Evolutionary conservation across 345 rosid genomes (phyloP).

Genomic region (Boechera divaricarpa): DNA sequence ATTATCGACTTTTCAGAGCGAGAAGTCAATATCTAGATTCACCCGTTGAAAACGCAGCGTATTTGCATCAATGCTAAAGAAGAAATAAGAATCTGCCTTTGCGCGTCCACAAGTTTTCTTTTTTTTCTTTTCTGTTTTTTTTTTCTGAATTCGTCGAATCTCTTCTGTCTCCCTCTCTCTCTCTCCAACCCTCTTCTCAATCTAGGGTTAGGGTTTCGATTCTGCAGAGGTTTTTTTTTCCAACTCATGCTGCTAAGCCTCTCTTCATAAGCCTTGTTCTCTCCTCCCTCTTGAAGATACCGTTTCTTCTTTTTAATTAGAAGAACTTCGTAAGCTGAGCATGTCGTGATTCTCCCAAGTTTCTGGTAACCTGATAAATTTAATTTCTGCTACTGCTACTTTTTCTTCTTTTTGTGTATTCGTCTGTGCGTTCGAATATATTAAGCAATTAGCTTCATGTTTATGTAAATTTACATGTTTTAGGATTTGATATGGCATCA

Average conservation of each 20-base stretch:
- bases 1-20: not conserved
- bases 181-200: not conserved
- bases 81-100: slow-evolving; percentile 35
- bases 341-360: slow-evolving; percentile 52
- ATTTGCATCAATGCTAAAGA: slow-evolving; percentile 12
- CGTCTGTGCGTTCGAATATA: not conserved
- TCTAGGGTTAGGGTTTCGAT: slow-evolving; percentile 65
- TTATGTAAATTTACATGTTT: not conserved
- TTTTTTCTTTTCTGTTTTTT: not conserved
- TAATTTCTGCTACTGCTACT: slow-evolving; percentile 17
- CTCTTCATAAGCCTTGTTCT: slow-evolving; percentile 19
- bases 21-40: slow-evolving; percentile 30
- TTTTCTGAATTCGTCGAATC: slow-evolving; percentile 6
- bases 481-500: not conserved
- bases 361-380: slow-evolving; percentile 42
- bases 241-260: slow-evolving; percentile 11
- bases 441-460: not conserved
- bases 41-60: slow-evolving; percentile 45
- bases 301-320: slow-evolving; percentile 30
- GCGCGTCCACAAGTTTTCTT: slow-evolving; percentile 35
- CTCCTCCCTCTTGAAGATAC: slow-evolving; percentile 2
- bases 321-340: slow-evolving; percentile 45
- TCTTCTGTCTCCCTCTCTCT: slow-evolving; percentile 15
- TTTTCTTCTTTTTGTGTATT: not conserved
- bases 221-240: slow-evolving; percentile 14